Conservation (phyloP, 2,329 filamentous ascomycete species). For the Aspergillus floridensis region DNA sequence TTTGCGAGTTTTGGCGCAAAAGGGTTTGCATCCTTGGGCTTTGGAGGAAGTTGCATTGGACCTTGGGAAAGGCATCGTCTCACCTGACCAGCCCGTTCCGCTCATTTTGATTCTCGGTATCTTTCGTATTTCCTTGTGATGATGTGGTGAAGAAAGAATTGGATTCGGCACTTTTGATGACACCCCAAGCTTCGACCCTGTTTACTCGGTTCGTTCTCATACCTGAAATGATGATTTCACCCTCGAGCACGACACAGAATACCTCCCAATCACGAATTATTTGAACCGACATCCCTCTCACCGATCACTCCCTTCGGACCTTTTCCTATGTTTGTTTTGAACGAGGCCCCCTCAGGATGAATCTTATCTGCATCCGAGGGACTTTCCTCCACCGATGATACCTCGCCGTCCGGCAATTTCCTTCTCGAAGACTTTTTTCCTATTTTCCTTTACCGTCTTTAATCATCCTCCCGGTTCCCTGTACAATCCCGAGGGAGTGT, state of each 20-base stretch:
- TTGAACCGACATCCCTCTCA: constrained; percentile 9
- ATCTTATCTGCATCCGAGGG: constrained; percentile 13
- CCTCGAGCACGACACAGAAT: neutral
- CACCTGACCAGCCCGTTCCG: constrained; percentile 14
- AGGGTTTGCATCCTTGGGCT: constrained; percentile 8
- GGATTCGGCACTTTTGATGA: constrained; percentile 8
- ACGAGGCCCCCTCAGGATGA: constrained; percentile 12
- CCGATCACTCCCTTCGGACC: constrained; percentile 14
- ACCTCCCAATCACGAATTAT: neutral
- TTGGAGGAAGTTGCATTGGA: constrained; percentile 5
- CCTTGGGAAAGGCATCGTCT: neutral
- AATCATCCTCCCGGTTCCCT: constrained; percentile 29
- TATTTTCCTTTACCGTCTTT: constrained; percentile 30
- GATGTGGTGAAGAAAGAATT: constrained; percentile 5
- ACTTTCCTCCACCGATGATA: constrained; percentile 19
- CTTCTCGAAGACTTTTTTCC: constrained; percentile 30
- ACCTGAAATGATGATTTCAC: neutral
- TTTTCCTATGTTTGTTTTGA: constrained; percentile 24
- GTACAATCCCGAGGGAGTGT: constrained; percentile 29
- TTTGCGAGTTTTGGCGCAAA: constrained; percentile 1
- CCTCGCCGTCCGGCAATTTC: constrained; percentile 23
- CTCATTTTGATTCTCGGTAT: constrained; percentile 14
- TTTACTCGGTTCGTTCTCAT: neutral
- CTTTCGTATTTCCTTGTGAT: neutral
- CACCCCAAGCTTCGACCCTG: constrained; percentile 3